Percentiles rank a stretch among this genome's conserved stretches.
phyloP scores from a whole-genome alignment of 257 asterid genomes.

The Coffea canephora region DNA sequence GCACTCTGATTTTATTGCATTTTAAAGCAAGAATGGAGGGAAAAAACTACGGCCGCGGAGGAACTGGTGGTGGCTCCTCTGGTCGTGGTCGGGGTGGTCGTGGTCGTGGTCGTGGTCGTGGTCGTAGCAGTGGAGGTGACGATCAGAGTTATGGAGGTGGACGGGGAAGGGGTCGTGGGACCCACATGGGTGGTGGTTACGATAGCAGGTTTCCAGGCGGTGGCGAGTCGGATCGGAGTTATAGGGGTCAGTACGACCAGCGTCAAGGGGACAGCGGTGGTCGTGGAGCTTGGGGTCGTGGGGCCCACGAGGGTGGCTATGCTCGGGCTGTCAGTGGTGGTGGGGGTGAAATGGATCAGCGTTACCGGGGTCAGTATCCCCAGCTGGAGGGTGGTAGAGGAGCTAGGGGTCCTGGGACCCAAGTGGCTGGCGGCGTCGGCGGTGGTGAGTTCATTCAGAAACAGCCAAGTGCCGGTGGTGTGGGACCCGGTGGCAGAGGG shows the following conservation, averaged over 20 bases:
- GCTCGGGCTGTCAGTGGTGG: not conserved
- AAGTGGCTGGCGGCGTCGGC: not conserved
- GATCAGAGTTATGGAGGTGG: not conserved
- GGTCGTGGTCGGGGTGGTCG: not conserved
- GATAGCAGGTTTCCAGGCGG: not conserved
- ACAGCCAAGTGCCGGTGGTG: constrained; percentile 21
- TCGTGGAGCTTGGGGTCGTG: not conserved
- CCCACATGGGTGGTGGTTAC: not conserved
- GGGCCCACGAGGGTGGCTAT: too few species aligned
- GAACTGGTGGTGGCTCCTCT: not conserved
- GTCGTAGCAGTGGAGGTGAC: not conserved
- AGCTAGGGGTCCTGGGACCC: not conserved
- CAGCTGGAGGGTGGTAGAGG: not conserved
- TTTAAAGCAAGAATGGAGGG: not conserved
- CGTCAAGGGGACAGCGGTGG: too few species aligned
- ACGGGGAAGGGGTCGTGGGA: constrained; percentile 1
- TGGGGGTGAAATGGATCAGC: too few species aligned
- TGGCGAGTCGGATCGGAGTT: too few species aligned
- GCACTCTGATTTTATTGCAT: too few species aligned
- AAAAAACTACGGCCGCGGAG: constrained; percentile 1
- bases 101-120: constrained; percentile 12
- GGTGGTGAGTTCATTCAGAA: not conserved
- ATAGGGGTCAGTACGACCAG: too few species aligned
- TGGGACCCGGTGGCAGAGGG: constrained; percentile 15
- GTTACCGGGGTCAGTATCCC: too few species aligned